Base-by-base conservation (phyloP, 2,329 filamentous ascomycete genomes). In the Alternaria triticina region DNA sequence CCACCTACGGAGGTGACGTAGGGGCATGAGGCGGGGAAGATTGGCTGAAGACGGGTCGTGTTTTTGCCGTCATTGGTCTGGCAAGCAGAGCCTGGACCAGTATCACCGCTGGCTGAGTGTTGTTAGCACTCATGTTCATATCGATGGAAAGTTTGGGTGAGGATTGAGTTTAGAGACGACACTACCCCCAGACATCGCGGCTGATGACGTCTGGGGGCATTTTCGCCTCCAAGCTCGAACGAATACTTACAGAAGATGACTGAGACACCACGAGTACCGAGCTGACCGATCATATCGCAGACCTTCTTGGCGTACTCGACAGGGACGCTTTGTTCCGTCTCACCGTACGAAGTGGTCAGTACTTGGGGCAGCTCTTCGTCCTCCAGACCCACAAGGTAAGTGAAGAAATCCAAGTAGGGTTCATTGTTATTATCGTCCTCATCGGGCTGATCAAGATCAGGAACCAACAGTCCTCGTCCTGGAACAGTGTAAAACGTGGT, bases 401-500 rank as follows among this genome's bases (percentile, higher is more conserved):
- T 79, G 52, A 80, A 81, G 67, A 77, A 78, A 13, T 80, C 77
- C n/a, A 82, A 67, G 49, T 81, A 82, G 2, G 84, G 84, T 77
- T 86, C 84, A 57, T 86, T 86, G 55, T 75, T 70, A 65, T 84
- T 82, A 59, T 80, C 72, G 12, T 71, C 77, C 12, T 70, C 64
- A 28, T 74, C 73, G 1, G 83, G 83, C 65, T 84, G 79, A 66
- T 84, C 83, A 2, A 85, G 75, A 66, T 86, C 83, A 0, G 84
- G 83, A 11, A 86, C 74, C 8, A 85, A 77, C 4, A 73, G 67
- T 12, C 81, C 83, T 40, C 81, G 82, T n/a, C 82, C 82, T 33
- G 81, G 80, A 30, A 83, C 84, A 72, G 80, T 84, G 72, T 79
- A 86, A 65, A 84, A 84, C 10, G 79, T 82, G 12, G 82, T 80